These are phyloP conservation scores for Rhododendron williamsianum DNA, from an alignment of 148 eudicot genomes.

Conservation along the genomic window DNA sequence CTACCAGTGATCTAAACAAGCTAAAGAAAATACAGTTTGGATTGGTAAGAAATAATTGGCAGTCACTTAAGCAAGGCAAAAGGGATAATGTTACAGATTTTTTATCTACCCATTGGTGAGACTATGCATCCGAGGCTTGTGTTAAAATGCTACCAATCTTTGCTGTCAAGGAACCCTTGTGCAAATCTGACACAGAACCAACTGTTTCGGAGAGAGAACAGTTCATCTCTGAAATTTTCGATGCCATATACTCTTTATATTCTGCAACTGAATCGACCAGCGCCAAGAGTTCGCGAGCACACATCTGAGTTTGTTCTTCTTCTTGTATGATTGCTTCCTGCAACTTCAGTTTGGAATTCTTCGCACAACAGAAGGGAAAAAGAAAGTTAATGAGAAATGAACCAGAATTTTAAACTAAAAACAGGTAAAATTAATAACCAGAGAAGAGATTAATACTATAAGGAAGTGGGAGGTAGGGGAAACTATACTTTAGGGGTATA, in stretches of 20 bases:
- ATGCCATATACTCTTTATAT: conserved; percentile 63
- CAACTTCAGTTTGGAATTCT: conserved; percentile 55
- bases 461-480: background rate
- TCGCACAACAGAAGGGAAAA: background rate
- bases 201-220: conserved; percentile 42
- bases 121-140: conserved; percentile 2
- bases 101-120: background rate
- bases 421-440: background rate
- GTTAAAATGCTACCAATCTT: conserved; percentile 9
- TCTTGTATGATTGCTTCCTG: conserved; percentile 40
- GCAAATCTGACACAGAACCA: conserved; percentile 35
- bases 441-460: background rate
- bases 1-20: background rate
- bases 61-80: background rate
- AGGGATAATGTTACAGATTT: background rate
- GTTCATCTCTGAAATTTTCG: conserved; percentile 54
- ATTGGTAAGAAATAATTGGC: background rate
- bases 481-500: background rate
- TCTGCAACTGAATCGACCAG: conserved; percentile 65
- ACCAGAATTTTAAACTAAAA: background rate
- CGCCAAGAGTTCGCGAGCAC: conserved; percentile 62
- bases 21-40: background rate
- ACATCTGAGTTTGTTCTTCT: conserved; percentile 56
- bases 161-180: conserved; percentile 35
- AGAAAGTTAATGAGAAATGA: conserved; percentile 1